Base-by-base conservation (phyloP, 2,329 filamentous ascomycete genomes). In the Claviceps sp. region DNA sequence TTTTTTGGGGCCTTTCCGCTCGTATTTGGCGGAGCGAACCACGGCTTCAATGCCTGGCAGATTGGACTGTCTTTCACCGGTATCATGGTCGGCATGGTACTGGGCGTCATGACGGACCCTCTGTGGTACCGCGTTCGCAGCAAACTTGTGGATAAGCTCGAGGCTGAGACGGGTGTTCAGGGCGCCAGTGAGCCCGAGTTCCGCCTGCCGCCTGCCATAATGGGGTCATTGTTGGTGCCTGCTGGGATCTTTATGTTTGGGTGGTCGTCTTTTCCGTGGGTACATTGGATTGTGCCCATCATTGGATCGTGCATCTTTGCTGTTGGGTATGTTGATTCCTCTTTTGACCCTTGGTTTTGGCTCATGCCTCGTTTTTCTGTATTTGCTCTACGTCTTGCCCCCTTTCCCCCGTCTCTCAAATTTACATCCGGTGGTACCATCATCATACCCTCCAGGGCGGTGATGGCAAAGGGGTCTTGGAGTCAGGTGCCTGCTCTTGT, bases 1-100 rank as follows among this genome's bases (percentile, higher is more conserved):
- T 95, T 94, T 72, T 94, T 95, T 64, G 89, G 89, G 19, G 89
- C 89, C 0, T 95, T 95, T 61, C 79, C 85, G 5, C 71, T 94
- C 45, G 82, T 95, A 16, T 95, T 95, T 62, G 65, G 74, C 26
- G 65, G 74, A 26, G 78, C 75, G 45, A 82, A 85, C 47, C 85
- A 94, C 64, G 81, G 78, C 19, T 89, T 95, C 70, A 81, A 80
- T 50, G 71, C 89, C 11, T 93, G 85, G 74, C 85, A 95, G 67
- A 74, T 80, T 11, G 90, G 89, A n/a, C 70, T 93, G 52, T 77
- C 81, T 14, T 95, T 95, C 66, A 61, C 93, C 47, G 85, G 82
- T 14, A 75, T 87, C 52, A 73, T 86, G 48, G 70, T 82, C 2
- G 84, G 85, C 45, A 87, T 88, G 81, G 54, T 85, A 1, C 47